Evolutionary conservation across 2,329 filamentous ascomycete species (phyloP), one percentile per base, ranked within the genome.

Genomic region (Byssochlamys sp.): DNA sequence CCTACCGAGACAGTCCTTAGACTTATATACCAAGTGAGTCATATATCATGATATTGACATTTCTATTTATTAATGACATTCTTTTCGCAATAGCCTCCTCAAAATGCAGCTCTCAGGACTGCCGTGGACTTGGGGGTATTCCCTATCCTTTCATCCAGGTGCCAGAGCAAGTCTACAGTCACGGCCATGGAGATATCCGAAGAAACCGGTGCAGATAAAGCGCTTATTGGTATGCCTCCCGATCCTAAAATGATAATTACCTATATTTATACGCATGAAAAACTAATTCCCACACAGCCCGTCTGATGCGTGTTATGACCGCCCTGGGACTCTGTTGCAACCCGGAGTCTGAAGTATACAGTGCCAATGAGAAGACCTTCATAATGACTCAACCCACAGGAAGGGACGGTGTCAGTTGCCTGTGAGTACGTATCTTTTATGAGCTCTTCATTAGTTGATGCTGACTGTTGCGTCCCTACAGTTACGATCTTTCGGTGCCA

Each of bases 41-140:
- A n/a, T 11, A 19, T 39, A 9, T 31, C 24, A 9, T 19, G 2
- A 45, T 2, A n/a, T 6, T n/a, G n/a, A 5, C 3, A 19, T 7
- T 19, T 45, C 2, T 45, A 19, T 45, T 2, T 6, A 6, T n/a
- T 27, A 49, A 5, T 50, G 9, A 2, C 12, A 26, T 31, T 49
- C 7, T 48, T 50, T 24, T 27, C 19, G 24, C 54, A 59, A n/a
- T 45, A 72, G 70, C 68, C 70, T 28, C 65, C 69, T 2, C 70
- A 71, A 55, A 70, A 68, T 63, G 67, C 69, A 4, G 67, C 69
- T 0, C 60, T 72, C 28, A 66, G 67, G 10, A 61, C 65, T 24
- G 66, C 68, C 11, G 61, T 72, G 19, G 70, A 71, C 52, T 53
- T 70, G 31, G 62, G 64, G 5, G 59, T 71, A n/a, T 69, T 72